phyloP scores from a whole-genome alignment of 495 filamentous ascomycete genomes.

The Hapsidospora chrysogenum region DNA sequence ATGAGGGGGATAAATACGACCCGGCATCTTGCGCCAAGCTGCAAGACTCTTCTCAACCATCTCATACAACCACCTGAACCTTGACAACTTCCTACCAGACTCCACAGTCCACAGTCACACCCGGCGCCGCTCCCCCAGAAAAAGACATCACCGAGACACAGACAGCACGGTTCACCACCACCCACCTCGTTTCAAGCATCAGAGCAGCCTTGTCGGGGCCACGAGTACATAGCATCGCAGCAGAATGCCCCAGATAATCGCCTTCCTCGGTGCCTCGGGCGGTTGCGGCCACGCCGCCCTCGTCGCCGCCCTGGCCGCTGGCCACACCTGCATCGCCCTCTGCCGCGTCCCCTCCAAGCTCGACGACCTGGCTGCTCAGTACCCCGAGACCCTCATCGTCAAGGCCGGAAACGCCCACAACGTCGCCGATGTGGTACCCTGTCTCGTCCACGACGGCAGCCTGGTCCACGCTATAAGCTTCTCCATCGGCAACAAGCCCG shows the following conservation, averaged over 20 bases:
- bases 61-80: too few relatives aligned
- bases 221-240: too few relatives aligned
- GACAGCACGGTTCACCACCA: too few relatives aligned
- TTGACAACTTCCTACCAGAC: too few relatives aligned
- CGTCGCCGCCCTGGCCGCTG: slow-evolving; percentile 20
- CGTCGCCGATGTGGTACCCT: slow-evolving; percentile 17
- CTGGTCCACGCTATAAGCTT: slow-evolving; percentile 16
- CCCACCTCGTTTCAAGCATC: too few relatives aligned
- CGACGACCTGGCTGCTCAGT: slow-evolving; percentile 13
- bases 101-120: too few relatives aligned
- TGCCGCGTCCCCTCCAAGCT: slow-evolving; percentile 40
- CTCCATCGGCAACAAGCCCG: slow-evolving; percentile 14
- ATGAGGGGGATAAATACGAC: too few relatives aligned
- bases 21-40: too few relatives aligned
- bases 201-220: too few relatives aligned
- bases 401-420: slow-evolving; percentile 25
- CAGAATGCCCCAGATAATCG: slow-evolving; percentile 8
- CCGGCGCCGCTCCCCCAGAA: too few relatives aligned
- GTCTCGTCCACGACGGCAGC: slow-evolving; percentile 6
- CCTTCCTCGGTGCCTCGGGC: slow-evolving; percentile 29
- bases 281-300: slow-evolving; percentile 20
- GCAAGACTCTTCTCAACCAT: too few relatives aligned
- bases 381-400: slow-evolving; percentile 19
- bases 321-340: slow-evolving; percentile 22
- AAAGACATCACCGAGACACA: too few relatives aligned